A percentile compares a stretch with the other conserved stretches of the same genome.
Evolutionary conservation across 2,329 filamentous ascomycete genomes (phyloP).

Genomic region (Pseudogymnoascus sp.): DNA sequence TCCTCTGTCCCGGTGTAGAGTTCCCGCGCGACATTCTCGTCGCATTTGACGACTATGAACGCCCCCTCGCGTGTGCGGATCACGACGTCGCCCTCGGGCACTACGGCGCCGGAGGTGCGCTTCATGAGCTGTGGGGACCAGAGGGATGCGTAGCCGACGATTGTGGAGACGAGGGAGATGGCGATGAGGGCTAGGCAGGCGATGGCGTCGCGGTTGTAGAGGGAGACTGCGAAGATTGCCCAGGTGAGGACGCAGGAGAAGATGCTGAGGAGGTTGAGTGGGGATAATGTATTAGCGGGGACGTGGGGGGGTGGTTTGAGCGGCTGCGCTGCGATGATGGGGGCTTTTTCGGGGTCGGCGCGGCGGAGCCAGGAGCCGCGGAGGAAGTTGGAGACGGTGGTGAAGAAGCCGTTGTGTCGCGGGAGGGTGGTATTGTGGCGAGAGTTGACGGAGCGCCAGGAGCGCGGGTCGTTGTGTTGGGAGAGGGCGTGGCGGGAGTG

Average conservation of each 20-base stretch:
- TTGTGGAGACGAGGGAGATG: conserved; percentile 45
- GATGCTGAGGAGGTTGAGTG: conserved; percentile 46
- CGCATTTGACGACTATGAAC: conserved; percentile 50
- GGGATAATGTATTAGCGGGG: conserved; percentile 42
- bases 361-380: neutral
- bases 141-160: conserved; percentile 50
- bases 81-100: conserved; percentile 50
- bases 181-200: conserved; percentile 44
- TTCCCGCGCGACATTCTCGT: conserved; percentile 55
- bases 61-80: conserved; percentile 54
- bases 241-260: conserved; percentile 44
- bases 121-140: conserved; percentile 51
- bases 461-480: neutral
- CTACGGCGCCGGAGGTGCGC: conserved; percentile 37
- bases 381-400: neutral
- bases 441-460: neutral
- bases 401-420: neutral
- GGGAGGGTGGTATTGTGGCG: neutral
- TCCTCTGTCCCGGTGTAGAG: conserved; percentile 55
- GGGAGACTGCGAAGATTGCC: conserved; percentile 39
- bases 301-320: conserved; percentile 38
- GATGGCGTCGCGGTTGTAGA: conserved; percentile 40
- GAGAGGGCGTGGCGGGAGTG: conserved; percentile 29
- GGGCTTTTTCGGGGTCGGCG: neutral
- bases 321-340: neutral